phyloP scores from a whole-genome alignment of 139 green algal species.

The Spirogloea muscicola region DNA sequence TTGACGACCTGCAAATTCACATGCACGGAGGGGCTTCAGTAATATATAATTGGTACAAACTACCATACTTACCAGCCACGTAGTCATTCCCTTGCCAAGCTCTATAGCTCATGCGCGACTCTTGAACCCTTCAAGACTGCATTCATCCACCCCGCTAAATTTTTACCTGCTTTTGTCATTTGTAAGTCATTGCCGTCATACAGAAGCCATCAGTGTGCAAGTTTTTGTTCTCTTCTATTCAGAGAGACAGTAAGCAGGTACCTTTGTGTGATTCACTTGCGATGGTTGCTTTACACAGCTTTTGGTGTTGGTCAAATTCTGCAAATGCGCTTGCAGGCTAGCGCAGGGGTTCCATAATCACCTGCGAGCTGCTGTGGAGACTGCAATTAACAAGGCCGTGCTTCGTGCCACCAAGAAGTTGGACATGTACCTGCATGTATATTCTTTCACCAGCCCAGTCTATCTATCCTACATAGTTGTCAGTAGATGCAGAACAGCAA shows the following conservation, averaged over 20 bases:
- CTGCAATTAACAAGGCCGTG: constrained; percentile 1
- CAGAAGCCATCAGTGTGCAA: no score
- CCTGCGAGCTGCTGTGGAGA: constrained; percentile 23
- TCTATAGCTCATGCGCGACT: neutral
- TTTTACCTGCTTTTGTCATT: no score
- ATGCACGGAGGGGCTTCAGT: constrained; percentile 28
- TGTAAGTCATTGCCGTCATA: no score
- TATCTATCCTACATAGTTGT: no score
- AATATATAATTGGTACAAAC: constrained; percentile 33
- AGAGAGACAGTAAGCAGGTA: neutral
- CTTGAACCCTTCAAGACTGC: no score
- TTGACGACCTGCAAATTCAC: constrained; percentile 31
- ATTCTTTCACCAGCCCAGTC: no score
- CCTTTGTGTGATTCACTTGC: neutral
- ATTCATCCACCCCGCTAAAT: no score
- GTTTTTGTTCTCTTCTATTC: neutral
- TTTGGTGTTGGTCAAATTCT: neutral
- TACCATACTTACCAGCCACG: neutral
- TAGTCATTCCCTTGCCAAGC: neutral
- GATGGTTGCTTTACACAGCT: neutral
- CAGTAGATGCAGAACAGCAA: no score
- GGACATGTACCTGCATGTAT: constrained; percentile 23
- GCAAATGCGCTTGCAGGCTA: constrained; percentile 5
- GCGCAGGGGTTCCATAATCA: constrained; percentile 18
- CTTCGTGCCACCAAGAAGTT: constrained; percentile 9